A percentile compares a stretch with the other conserved stretches of the same genome.
Evolutionary conservation across 2,329 filamentous ascomycete species (phyloP).

Genomic region (Talaromyces verruculosus): DNA sequence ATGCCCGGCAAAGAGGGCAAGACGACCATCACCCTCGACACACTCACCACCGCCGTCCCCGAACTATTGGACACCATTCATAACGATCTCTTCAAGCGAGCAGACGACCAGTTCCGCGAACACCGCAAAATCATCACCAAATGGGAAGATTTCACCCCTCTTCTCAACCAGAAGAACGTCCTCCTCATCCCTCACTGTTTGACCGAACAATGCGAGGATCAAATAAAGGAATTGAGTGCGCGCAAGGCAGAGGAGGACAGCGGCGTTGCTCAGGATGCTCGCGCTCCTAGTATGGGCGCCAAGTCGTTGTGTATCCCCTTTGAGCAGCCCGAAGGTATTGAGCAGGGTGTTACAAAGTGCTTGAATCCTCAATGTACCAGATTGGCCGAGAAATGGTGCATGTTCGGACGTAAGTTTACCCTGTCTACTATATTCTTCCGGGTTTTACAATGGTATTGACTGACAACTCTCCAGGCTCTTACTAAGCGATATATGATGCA

Average conservation of each 20-base stretch:
- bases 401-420: constrained; percentile 72
- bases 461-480: constrained; percentile 24
- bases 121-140: constrained; percentile 79
- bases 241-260: constrained; percentile 60
- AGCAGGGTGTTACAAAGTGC: constrained; percentile 82
- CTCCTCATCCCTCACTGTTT: constrained; percentile 89
- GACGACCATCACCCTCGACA: constrained; percentile 71
- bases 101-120: constrained; percentile 72
- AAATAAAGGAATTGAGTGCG: constrained; percentile 89
- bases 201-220: constrained; percentile 80
- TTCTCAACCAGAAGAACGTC: constrained; percentile 88
- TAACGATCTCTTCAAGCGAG: constrained; percentile 72
- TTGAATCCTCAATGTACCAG: constrained; percentile 80
- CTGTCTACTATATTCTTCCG: neutral
- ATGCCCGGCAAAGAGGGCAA: constrained; percentile 67
- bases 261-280: constrained; percentile 72
- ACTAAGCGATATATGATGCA: constrained; percentile 21
- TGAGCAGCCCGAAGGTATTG: constrained; percentile 78
- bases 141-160: constrained; percentile 89
- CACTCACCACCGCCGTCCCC: constrained; percentile 72
- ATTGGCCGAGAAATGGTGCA: constrained; percentile 79
- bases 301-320: constrained; percentile 78
- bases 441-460: neutral
- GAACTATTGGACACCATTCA: constrained; percentile 88
- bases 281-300: constrained; percentile 71